phyloP scores from a whole-genome alignment of 495 filamentous ascomycete species.

The Amorphotheca resinae region DNA sequence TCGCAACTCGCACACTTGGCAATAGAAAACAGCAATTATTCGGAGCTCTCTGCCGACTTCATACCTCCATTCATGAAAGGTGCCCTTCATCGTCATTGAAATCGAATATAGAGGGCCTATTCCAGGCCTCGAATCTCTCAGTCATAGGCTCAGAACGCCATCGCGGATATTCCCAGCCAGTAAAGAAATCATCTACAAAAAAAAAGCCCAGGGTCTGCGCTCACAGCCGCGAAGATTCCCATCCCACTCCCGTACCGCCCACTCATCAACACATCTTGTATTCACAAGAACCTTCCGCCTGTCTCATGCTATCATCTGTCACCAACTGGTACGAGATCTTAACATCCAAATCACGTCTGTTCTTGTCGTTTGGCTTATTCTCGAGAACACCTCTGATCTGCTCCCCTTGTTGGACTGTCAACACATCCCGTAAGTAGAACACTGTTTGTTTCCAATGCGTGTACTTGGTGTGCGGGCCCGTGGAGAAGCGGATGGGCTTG shows the following conservation, averaged over 20 bases:
- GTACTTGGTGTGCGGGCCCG: slow-evolving; percentile 80
- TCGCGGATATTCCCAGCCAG: background rate
- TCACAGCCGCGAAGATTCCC: slow-evolving; percentile 22
- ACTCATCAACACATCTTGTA: slow-evolving; percentile 73
- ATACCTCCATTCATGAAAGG: background rate
- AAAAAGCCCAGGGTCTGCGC: slow-evolving; percentile 20
- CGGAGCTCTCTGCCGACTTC: too few relatives aligned
- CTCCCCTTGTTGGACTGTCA: slow-evolving; percentile 74
- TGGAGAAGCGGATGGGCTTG: slow-evolving; percentile 73
- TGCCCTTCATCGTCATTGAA: background rate
- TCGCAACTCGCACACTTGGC: too few relatives aligned
- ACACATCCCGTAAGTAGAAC: slow-evolving; percentile 73
- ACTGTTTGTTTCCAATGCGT: slow-evolving; percentile 95
- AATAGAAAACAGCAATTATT: too few relatives aligned
- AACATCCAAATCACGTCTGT: slow-evolving; percentile 90
- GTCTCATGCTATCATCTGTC: slow-evolving; percentile 55
- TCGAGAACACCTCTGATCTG: slow-evolving; percentile 55
- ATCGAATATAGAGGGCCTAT: background rate
- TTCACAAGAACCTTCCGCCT: slow-evolving; percentile 54
- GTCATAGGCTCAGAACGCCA: background rate
- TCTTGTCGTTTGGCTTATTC: slow-evolving; percentile 85
- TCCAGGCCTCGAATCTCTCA: background rate
- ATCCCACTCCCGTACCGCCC: background rate
- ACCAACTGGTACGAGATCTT: slow-evolving; percentile 70
- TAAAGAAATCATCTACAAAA: background rate